A percentile compares a stretch with the other conserved stretches of the same genome.
Evolutionary conservation across 2,329 filamentous ascomycete species (phyloP).

Genomic region (Penicillium glabrum): DNA sequence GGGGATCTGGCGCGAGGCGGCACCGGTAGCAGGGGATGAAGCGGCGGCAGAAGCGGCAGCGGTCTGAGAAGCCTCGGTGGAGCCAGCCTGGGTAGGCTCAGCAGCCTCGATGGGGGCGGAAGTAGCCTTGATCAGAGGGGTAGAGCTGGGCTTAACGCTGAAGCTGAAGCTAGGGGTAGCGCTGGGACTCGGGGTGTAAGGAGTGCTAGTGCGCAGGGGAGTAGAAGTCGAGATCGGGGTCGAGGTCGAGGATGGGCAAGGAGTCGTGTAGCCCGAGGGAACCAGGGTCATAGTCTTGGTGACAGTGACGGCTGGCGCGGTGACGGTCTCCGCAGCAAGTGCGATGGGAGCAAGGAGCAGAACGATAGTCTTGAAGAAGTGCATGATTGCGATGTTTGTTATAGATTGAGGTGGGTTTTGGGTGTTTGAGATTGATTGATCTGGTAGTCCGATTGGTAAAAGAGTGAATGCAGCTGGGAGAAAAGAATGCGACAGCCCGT

Average conservation of each 20-base stretch:
- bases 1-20: slow-evolving; percentile 22
- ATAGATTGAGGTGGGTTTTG: not conserved
- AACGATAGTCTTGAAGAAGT: slow-evolving; percentile 35
- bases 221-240: slow-evolving; percentile 17
- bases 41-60: slow-evolving; percentile 14
- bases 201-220: slow-evolving; percentile 12
- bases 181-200: slow-evolving; percentile 3
- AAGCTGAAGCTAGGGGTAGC: slow-evolving; percentile 16
- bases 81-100: not conserved
- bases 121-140: slow-evolving; percentile 18
- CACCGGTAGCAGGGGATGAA: slow-evolving; percentile 16
- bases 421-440: not conserved
- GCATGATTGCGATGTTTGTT: slow-evolving; percentile 26
- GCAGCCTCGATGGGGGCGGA: slow-evolving; percentile 4
- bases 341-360: slow-evolving; percentile 31
- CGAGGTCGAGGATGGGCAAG: slow-evolving; percentile 14
- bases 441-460: slow-evolving; percentile 10
- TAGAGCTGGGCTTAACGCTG: slow-evolving; percentile 4
- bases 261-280: slow-evolving; percentile 19
- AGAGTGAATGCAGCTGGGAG: slow-evolving; percentile 33
- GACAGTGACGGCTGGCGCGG: slow-evolving; percentile 9
- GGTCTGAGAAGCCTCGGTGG: slow-evolving; percentile 5
- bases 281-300: slow-evolving; percentile 30
- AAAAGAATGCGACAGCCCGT: slow-evolving; percentile 36
- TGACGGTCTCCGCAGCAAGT: slow-evolving; percentile 25